These are phyloP conservation scores for Dipodascus albidus DNA, from an alignment of 805 yeast genomes.

Conservation along the genomic window DNA sequence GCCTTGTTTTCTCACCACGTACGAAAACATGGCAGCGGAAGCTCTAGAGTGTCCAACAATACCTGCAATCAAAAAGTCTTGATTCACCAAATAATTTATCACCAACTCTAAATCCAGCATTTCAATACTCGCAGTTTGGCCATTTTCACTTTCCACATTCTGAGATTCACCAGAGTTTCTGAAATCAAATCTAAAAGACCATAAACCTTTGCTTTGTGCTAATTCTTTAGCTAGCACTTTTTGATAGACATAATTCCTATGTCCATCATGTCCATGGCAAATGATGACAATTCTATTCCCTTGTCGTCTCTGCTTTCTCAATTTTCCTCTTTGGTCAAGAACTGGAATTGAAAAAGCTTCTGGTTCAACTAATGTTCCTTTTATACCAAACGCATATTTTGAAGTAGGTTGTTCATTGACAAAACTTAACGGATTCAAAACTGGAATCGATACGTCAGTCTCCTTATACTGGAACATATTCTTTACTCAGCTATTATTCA, in stretches of 20 bases:
- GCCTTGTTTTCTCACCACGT: conserved; percentile 37
- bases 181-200: conserved; percentile 69
- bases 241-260: conserved; percentile 70
- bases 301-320: background rate
- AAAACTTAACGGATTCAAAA: background rate
- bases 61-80: conserved; percentile 37
- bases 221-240: conserved; percentile 47
- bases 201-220: conserved; percentile 48
- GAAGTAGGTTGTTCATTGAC: background rate
- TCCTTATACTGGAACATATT: background rate
- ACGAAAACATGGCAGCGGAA: conserved; percentile 58
- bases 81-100: conserved; percentile 24
- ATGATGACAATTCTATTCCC: conserved; percentile 37
- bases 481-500: too few relatives aligned
- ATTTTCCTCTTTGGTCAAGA: background rate
- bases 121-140: conserved; percentile 40
- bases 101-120: conserved; percentile 19
- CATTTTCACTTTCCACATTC: conserved; percentile 34
- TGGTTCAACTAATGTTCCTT: background rate
- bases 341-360: background rate
- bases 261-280: conserved; percentile 81
- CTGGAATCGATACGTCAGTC: background rate
- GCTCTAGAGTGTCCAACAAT: conserved; percentile 79
- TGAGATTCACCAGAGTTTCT: conserved; percentile 77
- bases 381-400: background rate